Evolutionary conservation across 2,329 filamentous ascomycete genomes (phyloP).

Genomic region (Xylaria sp.): DNA sequence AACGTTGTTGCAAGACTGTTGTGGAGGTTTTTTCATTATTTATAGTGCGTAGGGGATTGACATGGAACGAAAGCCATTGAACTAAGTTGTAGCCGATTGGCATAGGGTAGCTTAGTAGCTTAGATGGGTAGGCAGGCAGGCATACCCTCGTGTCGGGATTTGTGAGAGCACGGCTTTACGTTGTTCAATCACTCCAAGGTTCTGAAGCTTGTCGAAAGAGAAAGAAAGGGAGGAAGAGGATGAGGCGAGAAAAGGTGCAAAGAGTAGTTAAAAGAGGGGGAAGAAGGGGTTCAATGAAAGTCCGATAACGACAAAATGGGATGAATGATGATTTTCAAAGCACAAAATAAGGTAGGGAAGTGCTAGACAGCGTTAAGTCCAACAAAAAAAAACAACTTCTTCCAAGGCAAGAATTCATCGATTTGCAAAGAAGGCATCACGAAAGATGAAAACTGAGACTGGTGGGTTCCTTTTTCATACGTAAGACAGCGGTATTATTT

Average conservation of each 20-base stretch:
- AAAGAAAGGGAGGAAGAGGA: neutral
- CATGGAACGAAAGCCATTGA: slow-evolving; percentile 5
- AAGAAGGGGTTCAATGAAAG: neutral
- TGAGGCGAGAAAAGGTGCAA: neutral
- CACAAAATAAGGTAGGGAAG: neutral
- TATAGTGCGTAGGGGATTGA: slow-evolving; percentile 4
- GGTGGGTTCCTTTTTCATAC: too few species aligned
- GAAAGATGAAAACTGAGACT: too few species aligned
- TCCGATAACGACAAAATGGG: neutral
- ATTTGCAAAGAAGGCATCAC: too few species aligned
- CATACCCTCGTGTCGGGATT: slow-evolving; percentile 9
- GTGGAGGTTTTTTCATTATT: slow-evolving; percentile 2
- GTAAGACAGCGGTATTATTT: too few species aligned
- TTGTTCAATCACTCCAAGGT: slow-evolving; percentile 7
- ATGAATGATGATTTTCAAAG: slow-evolving; percentile 1
- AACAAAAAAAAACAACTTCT: neutral
- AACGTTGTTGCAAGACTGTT: neutral
- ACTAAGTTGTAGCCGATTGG: slow-evolving; percentile 12
- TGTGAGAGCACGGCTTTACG: slow-evolving; percentile 7
- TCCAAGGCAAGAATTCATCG: neutral
- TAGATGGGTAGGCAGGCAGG: slow-evolving; percentile 9
- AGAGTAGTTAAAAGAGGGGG: neutral
- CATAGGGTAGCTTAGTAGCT: slow-evolving; percentile 13
- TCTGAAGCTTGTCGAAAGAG: slow-evolving; percentile 2
- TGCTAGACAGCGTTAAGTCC: neutral